Conservation (phyloP, 1,139 yeast species). For the Geotrichum fermentans region DNA sequence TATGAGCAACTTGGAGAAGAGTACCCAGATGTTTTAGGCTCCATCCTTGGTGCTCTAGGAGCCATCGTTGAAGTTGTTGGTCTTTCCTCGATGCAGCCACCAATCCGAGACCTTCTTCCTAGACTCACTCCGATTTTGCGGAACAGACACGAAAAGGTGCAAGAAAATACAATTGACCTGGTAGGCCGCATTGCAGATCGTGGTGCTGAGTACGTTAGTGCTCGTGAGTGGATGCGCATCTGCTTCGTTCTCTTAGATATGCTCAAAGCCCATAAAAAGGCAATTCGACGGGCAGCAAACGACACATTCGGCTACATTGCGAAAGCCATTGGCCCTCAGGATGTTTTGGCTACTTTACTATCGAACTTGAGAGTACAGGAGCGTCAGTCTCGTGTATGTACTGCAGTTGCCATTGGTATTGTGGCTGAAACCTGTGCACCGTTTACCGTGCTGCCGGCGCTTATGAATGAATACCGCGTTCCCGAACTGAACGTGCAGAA, state of each 20-base stretch:
- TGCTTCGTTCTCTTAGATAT: slow-evolving; percentile 87
- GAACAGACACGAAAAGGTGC: slow-evolving; percentile 88
- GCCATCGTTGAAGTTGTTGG: slow-evolving; percentile 50
- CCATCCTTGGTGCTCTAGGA: slow-evolving; percentile 67
- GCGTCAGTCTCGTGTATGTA: slow-evolving; percentile 92
- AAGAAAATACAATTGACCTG: slow-evolving; percentile 72
- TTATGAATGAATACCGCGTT: slow-evolving; percentile 91
- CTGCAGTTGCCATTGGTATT: slow-evolving; percentile 97
- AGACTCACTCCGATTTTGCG: slow-evolving; percentile 86
- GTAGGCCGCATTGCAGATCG: slow-evolving; percentile 80
- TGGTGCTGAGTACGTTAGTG: slow-evolving; percentile 82
- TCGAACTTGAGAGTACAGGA: slow-evolving; percentile 89
- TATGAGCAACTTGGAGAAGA: slow-evolving; percentile 94
- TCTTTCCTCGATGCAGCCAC: slow-evolving; percentile 66
- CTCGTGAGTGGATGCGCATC: slow-evolving; percentile 96
- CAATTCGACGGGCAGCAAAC: slow-evolving; percentile 81
- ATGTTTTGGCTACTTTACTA: slow-evolving; percentile 77
- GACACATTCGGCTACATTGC: slow-evolving; percentile 90
- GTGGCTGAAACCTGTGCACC: slow-evolving; percentile 94
- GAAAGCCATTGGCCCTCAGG: slow-evolving; percentile 92
- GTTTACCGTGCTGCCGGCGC: slow-evolving; percentile 90
- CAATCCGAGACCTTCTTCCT: slow-evolving; percentile 77
- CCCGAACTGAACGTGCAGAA: slow-evolving; percentile 94
- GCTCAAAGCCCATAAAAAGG: slow-evolving; percentile 76
- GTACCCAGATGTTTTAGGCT: slow-evolving; percentile 88